Percentiles rank a stretch among this genome's conserved stretches.
Evolutionary conservation across 1,284 basidiomycete species (phyloP).

Genomic region (Ganoderma multipileum): DNA sequence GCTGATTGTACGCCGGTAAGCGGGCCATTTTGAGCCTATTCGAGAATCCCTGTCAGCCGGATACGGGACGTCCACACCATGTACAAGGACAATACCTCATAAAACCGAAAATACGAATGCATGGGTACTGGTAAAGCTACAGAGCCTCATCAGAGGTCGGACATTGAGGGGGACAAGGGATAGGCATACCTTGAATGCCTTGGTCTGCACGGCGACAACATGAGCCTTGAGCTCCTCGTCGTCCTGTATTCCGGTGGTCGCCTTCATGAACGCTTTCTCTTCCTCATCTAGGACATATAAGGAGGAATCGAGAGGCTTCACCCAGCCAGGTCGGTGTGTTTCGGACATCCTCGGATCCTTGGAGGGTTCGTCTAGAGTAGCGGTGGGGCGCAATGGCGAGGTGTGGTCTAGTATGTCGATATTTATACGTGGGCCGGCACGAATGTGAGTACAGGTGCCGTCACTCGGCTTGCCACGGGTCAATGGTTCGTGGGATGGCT

Average conservation of each 20-base stretch:
- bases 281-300: constrained; percentile 24
- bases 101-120: constrained; percentile 29
- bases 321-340: constrained; percentile 15
- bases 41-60: background rate
- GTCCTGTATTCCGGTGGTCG: constrained; percentile 28
- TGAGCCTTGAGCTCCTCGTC: constrained; percentile 27
- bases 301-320: constrained; percentile 19
- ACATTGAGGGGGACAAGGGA: background rate
- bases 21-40: constrained; percentile 26
- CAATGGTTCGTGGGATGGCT: background rate
- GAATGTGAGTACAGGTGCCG: background rate
- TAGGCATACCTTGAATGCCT: constrained; percentile 25
- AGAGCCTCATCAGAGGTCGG: background rate
- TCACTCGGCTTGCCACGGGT: background rate
- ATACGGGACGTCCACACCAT: no score
- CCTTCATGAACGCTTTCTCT: constrained; percentile 27
- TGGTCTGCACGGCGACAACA: constrained; percentile 24
- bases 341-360: constrained; percentile 11
- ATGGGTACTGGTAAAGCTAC: constrained; percentile 27
- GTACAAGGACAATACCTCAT: constrained; percentile 14
- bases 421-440: background rate
- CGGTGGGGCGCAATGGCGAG: background rate
- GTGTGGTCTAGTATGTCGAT: background rate
- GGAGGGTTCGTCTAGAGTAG: background rate
- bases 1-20: constrained; percentile 16